A percentile compares a stretch with the other conserved stretches of the same genome.
Conservation (phyloP, 805 yeast species). For the Priceomyces fermenticarens region DNA sequence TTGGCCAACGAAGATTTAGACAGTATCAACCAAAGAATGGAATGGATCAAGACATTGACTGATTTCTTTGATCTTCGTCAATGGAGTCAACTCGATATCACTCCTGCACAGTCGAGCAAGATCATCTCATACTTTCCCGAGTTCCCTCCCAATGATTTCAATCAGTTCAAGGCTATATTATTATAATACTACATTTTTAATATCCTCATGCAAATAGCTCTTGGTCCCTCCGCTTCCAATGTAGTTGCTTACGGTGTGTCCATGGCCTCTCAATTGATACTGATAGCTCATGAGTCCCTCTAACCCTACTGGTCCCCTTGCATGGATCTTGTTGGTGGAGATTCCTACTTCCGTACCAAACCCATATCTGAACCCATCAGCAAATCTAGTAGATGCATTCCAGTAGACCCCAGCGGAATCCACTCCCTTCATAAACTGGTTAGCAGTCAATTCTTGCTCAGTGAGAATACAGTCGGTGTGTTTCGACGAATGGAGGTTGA, state of each 20-base stretch:
- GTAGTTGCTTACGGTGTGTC: constrained; percentile 91
- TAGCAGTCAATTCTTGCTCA: constrained; percentile 66
- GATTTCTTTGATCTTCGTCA: constrained; percentile 56
- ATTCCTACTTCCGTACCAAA: constrained; percentile 99
- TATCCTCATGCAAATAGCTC: constrained; percentile 70
- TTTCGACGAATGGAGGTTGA: constrained; percentile 88
- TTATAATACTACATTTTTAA: constrained; percentile 21
- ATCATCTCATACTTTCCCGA: constrained; percentile 51
- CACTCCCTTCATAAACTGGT: constrained; percentile 73
- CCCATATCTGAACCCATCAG: constrained; percentile 98
- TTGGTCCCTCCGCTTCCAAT: constrained; percentile 88
- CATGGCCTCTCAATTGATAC: constrained; percentile 87
- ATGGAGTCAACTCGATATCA: constrained; percentile 49
- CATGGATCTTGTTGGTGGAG: constrained; percentile 94
- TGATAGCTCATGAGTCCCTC: constrained; percentile 97
- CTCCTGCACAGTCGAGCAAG: constrained; percentile 27
- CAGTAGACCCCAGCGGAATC: constrained; percentile 97
- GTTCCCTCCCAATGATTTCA: constrained; percentile 39
- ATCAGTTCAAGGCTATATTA: constrained; percentile 13
- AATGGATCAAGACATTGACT: constrained; percentile 64
- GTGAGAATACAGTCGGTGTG: constrained; percentile 95
- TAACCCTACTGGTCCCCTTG: constrained; percentile 97
- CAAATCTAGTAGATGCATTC: constrained; percentile 96
- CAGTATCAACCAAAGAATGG: constrained; percentile 61
- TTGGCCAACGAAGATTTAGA: constrained; percentile 46